phyloP scores from a whole-genome alignment of 2,329 filamentous ascomycete genomes.

The Aspergillus quadrilineatus region DNA sequence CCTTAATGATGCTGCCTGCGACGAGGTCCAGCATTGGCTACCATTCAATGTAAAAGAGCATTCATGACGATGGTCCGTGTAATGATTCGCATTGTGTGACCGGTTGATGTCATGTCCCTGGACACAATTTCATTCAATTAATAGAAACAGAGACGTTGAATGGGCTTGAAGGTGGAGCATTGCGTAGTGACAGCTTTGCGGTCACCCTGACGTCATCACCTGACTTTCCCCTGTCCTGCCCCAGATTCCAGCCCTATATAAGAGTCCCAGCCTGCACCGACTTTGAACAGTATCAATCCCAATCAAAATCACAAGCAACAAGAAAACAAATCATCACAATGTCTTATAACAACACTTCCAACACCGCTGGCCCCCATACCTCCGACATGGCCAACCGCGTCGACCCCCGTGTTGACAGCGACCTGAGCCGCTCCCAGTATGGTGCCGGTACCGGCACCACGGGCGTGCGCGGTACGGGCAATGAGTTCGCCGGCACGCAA shows the following conservation, averaged over 20 bases:
- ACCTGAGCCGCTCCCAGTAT: background rate
- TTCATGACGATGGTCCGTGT: background rate
- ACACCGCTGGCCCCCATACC: constrained; percentile 5
- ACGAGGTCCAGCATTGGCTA: background rate
- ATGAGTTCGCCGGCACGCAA: background rate
- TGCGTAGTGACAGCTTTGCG: background rate
- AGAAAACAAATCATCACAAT: background rate
- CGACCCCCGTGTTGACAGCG: constrained; percentile 1
- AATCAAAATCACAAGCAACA: background rate
- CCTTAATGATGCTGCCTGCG: background rate
- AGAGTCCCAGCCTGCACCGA: background rate
- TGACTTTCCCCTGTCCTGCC: background rate
- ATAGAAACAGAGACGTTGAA: background rate
- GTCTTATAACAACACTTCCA: constrained; percentile 10
- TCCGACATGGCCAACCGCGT: background rate
- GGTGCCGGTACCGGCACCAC: background rate
- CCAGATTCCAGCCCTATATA: background rate
- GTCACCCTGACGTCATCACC: background rate
- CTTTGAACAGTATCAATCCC: background rate
- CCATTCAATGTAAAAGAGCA: background rate
- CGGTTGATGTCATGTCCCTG: background rate
- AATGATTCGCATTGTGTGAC: background rate
- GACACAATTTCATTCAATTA: background rate
- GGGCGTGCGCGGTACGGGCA: background rate
- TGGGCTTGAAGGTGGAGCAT: background rate